A percentile compares a stretch with the other conserved stretches of the same genome.
Evolutionary conservation across 2,329 filamentous ascomycete species (phyloP).

Genomic region (Coniochaeta sp.): DNA sequence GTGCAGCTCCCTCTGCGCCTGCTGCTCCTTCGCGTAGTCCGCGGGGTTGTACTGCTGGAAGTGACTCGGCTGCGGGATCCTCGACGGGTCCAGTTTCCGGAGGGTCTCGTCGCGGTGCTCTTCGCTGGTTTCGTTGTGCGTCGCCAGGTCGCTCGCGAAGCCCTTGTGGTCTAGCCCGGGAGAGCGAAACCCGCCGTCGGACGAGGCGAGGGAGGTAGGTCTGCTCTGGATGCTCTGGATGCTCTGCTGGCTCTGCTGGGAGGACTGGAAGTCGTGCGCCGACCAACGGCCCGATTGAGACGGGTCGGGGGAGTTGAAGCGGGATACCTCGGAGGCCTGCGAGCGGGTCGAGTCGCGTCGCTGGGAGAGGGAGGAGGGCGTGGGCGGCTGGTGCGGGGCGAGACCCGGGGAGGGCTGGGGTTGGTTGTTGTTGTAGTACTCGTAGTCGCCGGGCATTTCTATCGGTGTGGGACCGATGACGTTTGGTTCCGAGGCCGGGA

Average conservation of each 20-base stretch:
- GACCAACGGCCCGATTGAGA: constrained; percentile 32
- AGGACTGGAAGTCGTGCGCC: constrained; percentile 9
- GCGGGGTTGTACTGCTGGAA: constrained; percentile 29
- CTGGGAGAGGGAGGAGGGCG: constrained; percentile 5
- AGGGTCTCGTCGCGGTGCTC: constrained; percentile 29
- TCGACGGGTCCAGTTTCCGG: constrained; percentile 15
- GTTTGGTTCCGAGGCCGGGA: constrained; percentile 7
- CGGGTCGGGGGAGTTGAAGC: constrained; percentile 12
- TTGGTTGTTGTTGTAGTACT: constrained; percentile 42
- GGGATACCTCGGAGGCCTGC: constrained; percentile 14
- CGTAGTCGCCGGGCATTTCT: constrained; percentile 44
- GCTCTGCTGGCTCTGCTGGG: constrained; percentile 7
- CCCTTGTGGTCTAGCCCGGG: constrained; percentile 32
- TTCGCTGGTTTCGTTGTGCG: constrained; percentile 40
- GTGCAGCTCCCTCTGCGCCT: background rate
- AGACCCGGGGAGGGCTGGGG: constrained; percentile 21
- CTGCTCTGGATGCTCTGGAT: constrained; percentile 25
- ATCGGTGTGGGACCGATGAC: background rate
- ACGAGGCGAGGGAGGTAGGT: constrained; percentile 19
- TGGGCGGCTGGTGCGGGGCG: constrained; percentile 18
- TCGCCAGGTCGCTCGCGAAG: constrained; percentile 35
- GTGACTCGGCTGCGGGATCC: constrained; percentile 12
- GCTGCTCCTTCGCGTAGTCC: constrained; percentile 22
- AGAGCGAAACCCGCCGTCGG: constrained; percentile 27
- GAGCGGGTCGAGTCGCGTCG: constrained; percentile 22